A percentile compares a stretch with the other conserved stretches of the same genome.
Conservation (phyloP, 176 grass and related monocot genomes). For the Juncus effusus region DNA sequence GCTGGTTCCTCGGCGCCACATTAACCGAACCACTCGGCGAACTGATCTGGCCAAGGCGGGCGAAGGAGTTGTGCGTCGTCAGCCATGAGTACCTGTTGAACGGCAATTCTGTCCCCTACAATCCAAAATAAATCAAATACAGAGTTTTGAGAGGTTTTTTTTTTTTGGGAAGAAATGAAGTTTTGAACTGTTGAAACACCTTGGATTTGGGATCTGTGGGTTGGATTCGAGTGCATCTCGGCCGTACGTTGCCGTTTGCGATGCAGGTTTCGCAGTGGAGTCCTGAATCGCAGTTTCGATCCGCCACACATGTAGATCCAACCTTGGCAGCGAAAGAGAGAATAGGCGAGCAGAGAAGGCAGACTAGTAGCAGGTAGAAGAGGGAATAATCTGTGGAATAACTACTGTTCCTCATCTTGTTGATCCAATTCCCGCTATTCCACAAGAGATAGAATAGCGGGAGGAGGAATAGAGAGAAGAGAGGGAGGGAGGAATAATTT, state of each 20-base stretch:
- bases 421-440: conserved; percentile 1
- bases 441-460: neutral
- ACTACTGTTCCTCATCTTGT: conserved; percentile 1
- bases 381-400: conserved; percentile 2
- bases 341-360: conserved; percentile 22
- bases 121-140: neutral
- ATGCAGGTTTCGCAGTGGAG: conserved; percentile 94
- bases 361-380: neutral
- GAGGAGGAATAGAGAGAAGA: neutral
- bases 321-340: conserved; percentile 15
- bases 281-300: conserved; percentile 65
- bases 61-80: conserved; percentile 97
- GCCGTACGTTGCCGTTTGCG: conserved; percentile 46
- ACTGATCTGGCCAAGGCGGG: conserved; percentile 46
- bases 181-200: conserved; percentile 26
- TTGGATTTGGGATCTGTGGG: conserved; percentile 74
- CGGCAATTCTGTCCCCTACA: conserved; percentile 49
- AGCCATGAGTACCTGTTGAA: conserved; percentile 96
- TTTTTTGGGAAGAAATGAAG: neutral
- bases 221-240: conserved; percentile 64
- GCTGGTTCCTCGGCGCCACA: conserved; percentile 62
- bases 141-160: neutral
- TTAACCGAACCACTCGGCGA: conserved; percentile 48
- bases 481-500: neutral
- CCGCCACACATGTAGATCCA: conserved; percentile 46